These are phyloP conservation scores for Camelina hispida DNA, from an alignment of 345 rosid genomes.

Conservation along the genomic window DNA sequence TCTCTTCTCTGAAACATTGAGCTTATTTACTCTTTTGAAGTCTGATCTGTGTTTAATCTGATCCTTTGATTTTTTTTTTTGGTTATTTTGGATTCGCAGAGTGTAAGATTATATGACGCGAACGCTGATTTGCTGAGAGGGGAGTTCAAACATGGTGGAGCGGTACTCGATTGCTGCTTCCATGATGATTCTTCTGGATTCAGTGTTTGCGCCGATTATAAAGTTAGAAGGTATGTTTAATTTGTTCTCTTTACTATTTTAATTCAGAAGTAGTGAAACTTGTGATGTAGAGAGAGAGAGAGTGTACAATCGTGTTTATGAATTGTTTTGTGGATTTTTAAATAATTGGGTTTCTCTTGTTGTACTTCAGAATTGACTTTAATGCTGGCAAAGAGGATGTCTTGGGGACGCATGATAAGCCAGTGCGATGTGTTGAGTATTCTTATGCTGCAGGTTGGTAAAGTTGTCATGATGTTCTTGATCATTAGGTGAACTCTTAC, in stretches of 20 bases:
- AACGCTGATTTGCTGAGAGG: slow-evolving; percentile 73
- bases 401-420: slow-evolving; percentile 86
- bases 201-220: slow-evolving; percentile 76
- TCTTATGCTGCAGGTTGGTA: too few species aligned
- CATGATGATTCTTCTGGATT: slow-evolving; percentile 97
- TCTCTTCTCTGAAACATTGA: neutral
- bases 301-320: neutral
- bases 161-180: slow-evolving; percentile 96
- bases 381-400: slow-evolving; percentile 80
- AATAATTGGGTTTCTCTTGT: slow-evolving; percentile 1
- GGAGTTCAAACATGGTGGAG: slow-evolving; percentile 90
- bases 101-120: slow-evolving; percentile 83
- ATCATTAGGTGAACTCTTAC: slow-evolving; percentile 5
- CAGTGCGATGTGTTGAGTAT: slow-evolving; percentile 68
- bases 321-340: neutral
- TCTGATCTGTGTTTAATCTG: neutral
- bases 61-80: neutral
- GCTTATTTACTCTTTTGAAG: neutral
- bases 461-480: neutral
- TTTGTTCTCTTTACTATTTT: neutral
- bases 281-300: neutral
- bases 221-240: slow-evolving; percentile 65
- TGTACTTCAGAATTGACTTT: slow-evolving; percentile 76
- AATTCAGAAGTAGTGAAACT: neutral
- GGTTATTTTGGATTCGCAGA: slow-evolving; percentile 46